Percentiles rank a stretch among this genome's conserved stretches.
Conservation (phyloP, 768 basidiomycete genomes). For the Termitomyces eurrhizus region DNA sequence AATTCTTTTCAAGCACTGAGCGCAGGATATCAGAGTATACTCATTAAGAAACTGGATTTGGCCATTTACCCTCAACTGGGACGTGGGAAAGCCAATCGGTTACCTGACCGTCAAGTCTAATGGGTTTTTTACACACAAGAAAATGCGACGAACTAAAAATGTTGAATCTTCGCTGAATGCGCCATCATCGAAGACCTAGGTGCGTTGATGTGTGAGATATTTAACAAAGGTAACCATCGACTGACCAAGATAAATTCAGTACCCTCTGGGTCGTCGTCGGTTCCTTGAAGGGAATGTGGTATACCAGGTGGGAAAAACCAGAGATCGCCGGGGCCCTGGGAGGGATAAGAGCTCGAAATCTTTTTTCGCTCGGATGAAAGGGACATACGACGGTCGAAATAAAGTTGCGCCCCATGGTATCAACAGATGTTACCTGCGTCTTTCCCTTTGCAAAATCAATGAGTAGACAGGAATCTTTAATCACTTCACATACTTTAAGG, state of each 20-base stretch:
- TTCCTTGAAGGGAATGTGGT: constrained; percentile 54
- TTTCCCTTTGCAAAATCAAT: constrained; percentile 29
- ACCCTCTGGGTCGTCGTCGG: constrained; percentile 38
- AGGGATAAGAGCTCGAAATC: not conserved
- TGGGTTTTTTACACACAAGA: not conserved
- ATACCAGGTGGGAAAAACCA: constrained; percentile 58
- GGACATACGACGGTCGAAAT: constrained; percentile 43
- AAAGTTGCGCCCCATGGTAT: constrained; percentile 44
- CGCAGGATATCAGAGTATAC: not conserved
- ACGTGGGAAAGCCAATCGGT: constrained; percentile 55
- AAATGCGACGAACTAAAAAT: constrained; percentile 34
- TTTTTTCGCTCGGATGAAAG: not conserved
- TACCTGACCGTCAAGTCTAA: constrained; percentile 24
- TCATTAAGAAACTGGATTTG: not conserved
- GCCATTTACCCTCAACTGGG: constrained; percentile 39
- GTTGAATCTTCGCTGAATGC: constrained; percentile 50
- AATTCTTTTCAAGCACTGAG: constrained; percentile 49
- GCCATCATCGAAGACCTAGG: constrained; percentile 47
- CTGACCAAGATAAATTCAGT: constrained; percentile 49
- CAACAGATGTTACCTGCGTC: constrained; percentile 45
- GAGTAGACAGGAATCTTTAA: not conserved
- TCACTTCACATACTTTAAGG: constrained; percentile 28
- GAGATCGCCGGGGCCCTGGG: constrained; percentile 42
- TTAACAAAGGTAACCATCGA: not conserved
- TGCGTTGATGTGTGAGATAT: not conserved